Evolutionary conservation across 2,329 filamentous ascomycete species (phyloP), one percentile per base, ranked within the genome.

Genomic region (Dryadomyces quercus-mongolicae): DNA sequence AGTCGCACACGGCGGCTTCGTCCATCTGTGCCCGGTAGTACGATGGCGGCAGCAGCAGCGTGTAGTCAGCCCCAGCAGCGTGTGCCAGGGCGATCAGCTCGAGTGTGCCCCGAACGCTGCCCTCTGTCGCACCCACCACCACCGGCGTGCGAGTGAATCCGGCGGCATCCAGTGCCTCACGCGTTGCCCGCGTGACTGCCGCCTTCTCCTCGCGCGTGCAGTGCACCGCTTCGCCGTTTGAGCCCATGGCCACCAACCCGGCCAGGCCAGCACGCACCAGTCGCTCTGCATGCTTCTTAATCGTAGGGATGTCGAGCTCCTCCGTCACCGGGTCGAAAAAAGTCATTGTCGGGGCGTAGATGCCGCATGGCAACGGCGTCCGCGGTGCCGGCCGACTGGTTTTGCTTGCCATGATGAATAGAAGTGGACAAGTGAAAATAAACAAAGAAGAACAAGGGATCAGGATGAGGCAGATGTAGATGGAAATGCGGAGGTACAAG

Each of bases 271-370:
- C 86, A 65, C 82, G 75, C 43, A 84, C 85, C 49, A 95, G 81
- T 49, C 88, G 84, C 61, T 87, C 81, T 22, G 87, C 86, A 66
- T 95, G 89, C 65, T 80, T 85, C 70, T 88, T 86, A 71, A 93
- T 87, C 56, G 80, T 79, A 40, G 85, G 76, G 59, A 91, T 81
- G 65, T 95, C 89, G 62, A 95, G 77, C 50, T 93, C 87, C 70
- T 95, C 89, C 48, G 87, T 93, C 60, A 84, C 78, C 7, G 85
- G 77, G 70, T 92, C 75, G 74, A 95, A 95, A 69, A 95, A 94
- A 63, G 88, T 94, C 83, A 93, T 88, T 57, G 86, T 92, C 25
- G 89, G 89, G 57, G 86, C 86, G 69, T 93, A 94, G 67, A 93
- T 90, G 66, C 88, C 88, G 64, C 85, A 84, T 47, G 86, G 85